Evolutionary conservation across 345 rosid species (phyloP).

Genomic region (Stellera chamaejasme): DNA sequence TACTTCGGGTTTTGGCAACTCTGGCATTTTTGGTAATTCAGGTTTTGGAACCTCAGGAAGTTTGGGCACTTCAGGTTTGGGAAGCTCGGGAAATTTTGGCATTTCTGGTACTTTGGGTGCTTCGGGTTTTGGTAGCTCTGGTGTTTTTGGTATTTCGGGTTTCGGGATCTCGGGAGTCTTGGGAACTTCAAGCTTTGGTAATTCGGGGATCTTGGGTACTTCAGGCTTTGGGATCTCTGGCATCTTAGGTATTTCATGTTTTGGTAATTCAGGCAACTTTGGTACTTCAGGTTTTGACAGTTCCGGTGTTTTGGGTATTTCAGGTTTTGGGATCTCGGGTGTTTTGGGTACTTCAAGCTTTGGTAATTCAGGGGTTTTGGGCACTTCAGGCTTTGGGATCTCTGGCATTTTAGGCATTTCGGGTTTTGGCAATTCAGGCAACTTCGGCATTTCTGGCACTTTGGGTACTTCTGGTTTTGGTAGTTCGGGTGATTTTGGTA

Average conservation of each 20-base stretch:
- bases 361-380: conserved; percentile 12
- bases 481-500: not conserved
- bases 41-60: conserved; percentile 16
- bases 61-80: conserved; percentile 25
- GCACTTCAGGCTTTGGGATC: conserved; percentile 25
- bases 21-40: not conserved
- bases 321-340: conserved; percentile 9
- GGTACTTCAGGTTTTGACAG: conserved; percentile 9
- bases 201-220: conserved; percentile 11
- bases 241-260: conserved; percentile 13
- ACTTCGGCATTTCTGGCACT: conserved; percentile 16
- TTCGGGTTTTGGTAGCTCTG: conserved; percentile 12
- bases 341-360: conserved; percentile 12
- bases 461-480: conserved; percentile 24
- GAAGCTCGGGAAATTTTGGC: conserved; percentile 14
- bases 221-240: conserved; percentile 14
- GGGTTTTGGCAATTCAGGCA: too few relatives aligned
- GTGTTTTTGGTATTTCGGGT: not conserved
- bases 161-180: conserved; percentile 6
- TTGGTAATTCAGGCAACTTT: not conserved
- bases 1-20: conserved; percentile 14
- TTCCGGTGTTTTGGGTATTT: conserved; percentile 20
- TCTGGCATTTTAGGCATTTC: conserved; percentile 21
- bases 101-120: conserved; percentile 18
- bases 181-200: conserved; percentile 10